These are phyloP conservation scores for Parathielavia appendiculata DNA, from an alignment of 495 filamentous ascomycete species.

Conservation along the genomic window DNA sequence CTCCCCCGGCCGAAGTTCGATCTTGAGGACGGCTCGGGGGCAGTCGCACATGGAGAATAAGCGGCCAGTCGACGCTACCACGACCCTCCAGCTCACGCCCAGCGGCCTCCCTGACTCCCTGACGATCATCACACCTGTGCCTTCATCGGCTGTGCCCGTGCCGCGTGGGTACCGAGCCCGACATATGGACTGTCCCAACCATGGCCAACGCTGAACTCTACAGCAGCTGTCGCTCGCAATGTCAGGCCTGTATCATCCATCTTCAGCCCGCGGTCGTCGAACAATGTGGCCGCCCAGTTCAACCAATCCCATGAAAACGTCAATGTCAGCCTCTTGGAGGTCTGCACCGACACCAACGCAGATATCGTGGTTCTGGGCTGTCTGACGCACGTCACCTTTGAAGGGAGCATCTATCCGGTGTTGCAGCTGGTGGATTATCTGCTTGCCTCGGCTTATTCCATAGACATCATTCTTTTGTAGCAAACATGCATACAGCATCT, in stretches of 20 bases:
- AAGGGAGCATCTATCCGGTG: conserved; percentile 9
- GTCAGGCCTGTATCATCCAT: conserved; percentile 1
- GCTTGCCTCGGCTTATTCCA: no score
- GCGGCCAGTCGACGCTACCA: not conserved
- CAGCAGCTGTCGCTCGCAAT: not conserved
- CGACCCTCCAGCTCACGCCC: not conserved
- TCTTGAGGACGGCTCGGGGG: not conserved
- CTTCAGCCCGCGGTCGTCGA: conserved; percentile 13
- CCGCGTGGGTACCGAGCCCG: not conserved
- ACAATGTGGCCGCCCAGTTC: conserved; percentile 20
- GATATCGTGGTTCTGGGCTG: conserved; percentile 24
- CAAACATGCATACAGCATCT: not conserved
- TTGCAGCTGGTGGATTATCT: conserved; percentile 12
- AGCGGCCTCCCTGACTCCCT: not conserved
- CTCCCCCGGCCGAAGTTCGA: not conserved
- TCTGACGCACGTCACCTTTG: conserved; percentile 12
- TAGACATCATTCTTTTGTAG: not conserved
- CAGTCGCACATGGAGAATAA: not conserved
- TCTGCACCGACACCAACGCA: conserved; percentile 21
- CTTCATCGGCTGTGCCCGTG: not conserved
- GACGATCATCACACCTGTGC: not conserved
- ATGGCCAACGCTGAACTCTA: not conserved
- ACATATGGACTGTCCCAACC: not conserved
- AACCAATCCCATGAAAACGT: conserved; percentile 5
- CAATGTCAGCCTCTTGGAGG: conserved; percentile 6